These are phyloP conservation scores for Malus hybrid DNA, from an alignment of 331 rosid species.

Conservation along the genomic window DNA sequence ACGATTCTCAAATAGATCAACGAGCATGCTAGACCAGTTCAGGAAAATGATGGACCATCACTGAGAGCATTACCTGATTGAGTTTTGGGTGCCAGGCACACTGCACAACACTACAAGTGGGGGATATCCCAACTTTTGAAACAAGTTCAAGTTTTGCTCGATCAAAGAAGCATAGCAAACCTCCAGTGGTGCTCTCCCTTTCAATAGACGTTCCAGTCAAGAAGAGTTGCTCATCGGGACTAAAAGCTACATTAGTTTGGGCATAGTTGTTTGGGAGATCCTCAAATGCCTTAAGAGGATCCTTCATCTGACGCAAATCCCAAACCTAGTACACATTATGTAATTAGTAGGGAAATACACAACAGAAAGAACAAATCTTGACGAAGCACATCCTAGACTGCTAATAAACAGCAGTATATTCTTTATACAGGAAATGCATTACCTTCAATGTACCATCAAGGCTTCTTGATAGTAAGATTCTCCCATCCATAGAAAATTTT, in stretches of 20 bases:
- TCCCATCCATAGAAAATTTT: slow-evolving; percentile 78
- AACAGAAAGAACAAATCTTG: background rate
- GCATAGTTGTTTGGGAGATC: slow-evolving; percentile 86
- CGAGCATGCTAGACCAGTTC: background rate
- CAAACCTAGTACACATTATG: slow-evolving; percentile 54
- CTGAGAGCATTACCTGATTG: slow-evolving; percentile 58
- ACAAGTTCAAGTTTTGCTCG: slow-evolving; percentile 73
- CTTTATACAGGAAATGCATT: background rate
- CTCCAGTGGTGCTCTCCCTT: slow-evolving; percentile 75
- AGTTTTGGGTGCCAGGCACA: slow-evolving; percentile 95
- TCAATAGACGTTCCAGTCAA: slow-evolving; percentile 89
- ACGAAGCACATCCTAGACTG: background rate
- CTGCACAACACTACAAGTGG: slow-evolving; percentile 78
- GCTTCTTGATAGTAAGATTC: slow-evolving; percentile 69
- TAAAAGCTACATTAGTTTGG: slow-evolving; percentile 76
- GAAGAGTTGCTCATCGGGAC: slow-evolving; percentile 90
- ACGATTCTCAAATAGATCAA: background rate
- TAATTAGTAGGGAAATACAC: slow-evolving; percentile 12
- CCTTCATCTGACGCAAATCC: slow-evolving; percentile 83
- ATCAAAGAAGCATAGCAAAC: slow-evolving; percentile 82
- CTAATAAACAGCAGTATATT: slow-evolving; percentile 3
- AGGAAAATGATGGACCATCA: slow-evolving; percentile 1
- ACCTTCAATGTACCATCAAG: slow-evolving; percentile 84
- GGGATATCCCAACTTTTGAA: slow-evolving; percentile 83
- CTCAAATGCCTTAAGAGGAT: slow-evolving; percentile 60